Percentiles rank a stretch among this genome's conserved stretches.
phyloP scores from a whole-genome alignment of 129 eudicot species.

The Lonicera japonica region DNA sequence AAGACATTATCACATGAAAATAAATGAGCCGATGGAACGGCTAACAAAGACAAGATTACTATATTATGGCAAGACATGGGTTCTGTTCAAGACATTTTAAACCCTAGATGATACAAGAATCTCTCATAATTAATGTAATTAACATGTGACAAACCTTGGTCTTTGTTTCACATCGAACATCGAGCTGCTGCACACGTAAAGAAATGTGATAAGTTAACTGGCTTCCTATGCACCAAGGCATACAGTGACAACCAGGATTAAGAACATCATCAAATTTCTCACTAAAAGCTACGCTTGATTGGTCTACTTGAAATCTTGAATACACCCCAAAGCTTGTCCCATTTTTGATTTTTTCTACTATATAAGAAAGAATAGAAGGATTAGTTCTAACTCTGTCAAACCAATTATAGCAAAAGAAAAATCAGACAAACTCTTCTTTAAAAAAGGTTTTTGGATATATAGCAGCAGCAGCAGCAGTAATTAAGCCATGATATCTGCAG shows the following conservation, averaged over 20 bases:
- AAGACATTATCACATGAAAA: constrained; percentile 35
- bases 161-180: constrained; percentile 40
- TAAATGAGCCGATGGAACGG: too few species aligned
- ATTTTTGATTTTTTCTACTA: constrained; percentile 10
- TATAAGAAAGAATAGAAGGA: background rate
- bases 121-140: too few species aligned
- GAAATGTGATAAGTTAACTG: constrained; percentile 28
- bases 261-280: constrained; percentile 32
- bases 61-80: too few species aligned
- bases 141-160: constrained; percentile 25
- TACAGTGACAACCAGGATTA: constrained; percentile 37
- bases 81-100: too few species aligned
- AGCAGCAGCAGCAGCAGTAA: background rate
- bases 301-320: constrained; percentile 39
- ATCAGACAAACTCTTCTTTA: too few species aligned
- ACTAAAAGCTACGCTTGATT: constrained; percentile 31
- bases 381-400: background rate
- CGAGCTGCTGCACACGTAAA: constrained; percentile 38
- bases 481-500: background rate
- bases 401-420: too few species aligned
- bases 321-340: constrained; percentile 38
- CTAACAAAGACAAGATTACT: too few species aligned
- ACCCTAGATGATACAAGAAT: too few species aligned
- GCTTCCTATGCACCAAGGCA: constrained; percentile 39
- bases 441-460: background rate